These are phyloP conservation scores for Nakazawaea populi DNA, from an alignment of 805 yeast species.

Conservation along the genomic window DNA sequence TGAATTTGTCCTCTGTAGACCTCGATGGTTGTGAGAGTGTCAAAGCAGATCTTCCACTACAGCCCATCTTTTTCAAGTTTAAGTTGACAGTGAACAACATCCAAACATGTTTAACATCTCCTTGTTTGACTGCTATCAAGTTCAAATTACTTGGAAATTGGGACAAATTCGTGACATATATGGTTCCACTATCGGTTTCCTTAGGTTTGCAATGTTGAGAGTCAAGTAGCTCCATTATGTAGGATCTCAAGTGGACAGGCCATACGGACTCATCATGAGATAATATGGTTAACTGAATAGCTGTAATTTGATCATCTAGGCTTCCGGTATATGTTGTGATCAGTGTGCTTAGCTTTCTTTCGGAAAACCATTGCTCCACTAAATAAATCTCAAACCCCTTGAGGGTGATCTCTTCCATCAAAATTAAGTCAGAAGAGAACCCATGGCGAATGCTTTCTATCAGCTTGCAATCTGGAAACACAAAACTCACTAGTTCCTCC, in stretches of 20 bases:
- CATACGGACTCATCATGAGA: slow-evolving; percentile 41
- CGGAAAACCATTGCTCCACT: slow-evolving; percentile 92
- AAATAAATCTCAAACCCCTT: slow-evolving; percentile 84
- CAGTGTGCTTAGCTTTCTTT: slow-evolving; percentile 58
- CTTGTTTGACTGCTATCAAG: slow-evolving; percentile 63
- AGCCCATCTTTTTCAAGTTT: slow-evolving; percentile 67
- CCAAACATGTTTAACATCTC: slow-evolving; percentile 47
- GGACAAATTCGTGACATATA: slow-evolving; percentile 81
- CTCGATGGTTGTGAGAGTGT: slow-evolving; percentile 66
- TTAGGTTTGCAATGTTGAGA: slow-evolving; percentile 63
- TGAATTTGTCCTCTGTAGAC: slow-evolving; percentile 76
- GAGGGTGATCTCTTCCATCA: slow-evolving; percentile 40
- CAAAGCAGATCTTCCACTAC: slow-evolving; percentile 82
- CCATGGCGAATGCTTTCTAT: slow-evolving; percentile 39
- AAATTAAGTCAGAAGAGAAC: slow-evolving; percentile 31
- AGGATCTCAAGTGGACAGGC: slow-evolving; percentile 47
- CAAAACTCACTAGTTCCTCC: slow-evolving; percentile 18
- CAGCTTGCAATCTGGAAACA: slow-evolving; percentile 56
- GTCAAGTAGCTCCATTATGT: slow-evolving; percentile 59
- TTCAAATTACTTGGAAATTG: slow-evolving; percentile 71
- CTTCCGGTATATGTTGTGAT: slow-evolving; percentile 88
- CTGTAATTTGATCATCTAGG: slow-evolving; percentile 53
- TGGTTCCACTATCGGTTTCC: slow-evolving; percentile 47
- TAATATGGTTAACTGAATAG: slow-evolving; percentile 47
- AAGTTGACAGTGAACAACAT: slow-evolving; percentile 64